A percentile compares a stretch with the other conserved stretches of the same genome.
Conservation (phyloP, 1,284 basidiomycete genomes). For the Irpex sp. region DNA sequence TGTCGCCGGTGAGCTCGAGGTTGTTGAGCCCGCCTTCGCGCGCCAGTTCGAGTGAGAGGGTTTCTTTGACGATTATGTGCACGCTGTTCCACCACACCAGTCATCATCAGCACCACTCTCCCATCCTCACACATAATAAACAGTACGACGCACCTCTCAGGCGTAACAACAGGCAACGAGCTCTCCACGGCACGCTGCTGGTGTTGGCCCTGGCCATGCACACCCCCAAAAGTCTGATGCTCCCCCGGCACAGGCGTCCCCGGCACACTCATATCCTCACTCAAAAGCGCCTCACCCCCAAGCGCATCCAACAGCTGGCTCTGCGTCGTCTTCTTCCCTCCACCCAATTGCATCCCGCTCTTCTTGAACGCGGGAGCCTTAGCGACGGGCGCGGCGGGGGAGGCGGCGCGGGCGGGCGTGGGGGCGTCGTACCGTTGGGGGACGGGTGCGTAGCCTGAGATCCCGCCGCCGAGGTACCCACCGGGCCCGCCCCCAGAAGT, state of each 20-base stretch:
- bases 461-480: constrained; percentile 53
- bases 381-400: constrained; percentile 48
- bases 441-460: constrained; percentile 66
- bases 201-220: constrained; percentile 24
- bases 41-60: constrained; percentile 74
- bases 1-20: constrained; percentile 91
- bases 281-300: constrained; percentile 71
- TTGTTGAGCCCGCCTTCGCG: constrained; percentile 90
- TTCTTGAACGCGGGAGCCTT: constrained; percentile 87
- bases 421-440: constrained; percentile 65
- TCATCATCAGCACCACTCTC: not conserved
- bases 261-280: constrained; percentile 58
- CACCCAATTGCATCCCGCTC: constrained; percentile 92
- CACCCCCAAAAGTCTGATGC: constrained; percentile 27
- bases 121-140: not conserved
- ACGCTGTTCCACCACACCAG: constrained; percentile 46
- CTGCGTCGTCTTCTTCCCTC: constrained; percentile 86
- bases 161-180: constrained; percentile 74
- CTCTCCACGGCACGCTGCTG: constrained; percentile 36
- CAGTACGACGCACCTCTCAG: constrained; percentile 40
- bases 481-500: constrained; percentile 4
- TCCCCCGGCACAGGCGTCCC: constrained; percentile 51
- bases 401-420: constrained; percentile 41
- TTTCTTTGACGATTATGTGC: constrained; percentile 85
- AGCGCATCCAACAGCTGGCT: constrained; percentile 86